phyloP scores from a whole-genome alignment of 2,329 filamentous ascomycete genomes.

The Aphanocladium album region DNA sequence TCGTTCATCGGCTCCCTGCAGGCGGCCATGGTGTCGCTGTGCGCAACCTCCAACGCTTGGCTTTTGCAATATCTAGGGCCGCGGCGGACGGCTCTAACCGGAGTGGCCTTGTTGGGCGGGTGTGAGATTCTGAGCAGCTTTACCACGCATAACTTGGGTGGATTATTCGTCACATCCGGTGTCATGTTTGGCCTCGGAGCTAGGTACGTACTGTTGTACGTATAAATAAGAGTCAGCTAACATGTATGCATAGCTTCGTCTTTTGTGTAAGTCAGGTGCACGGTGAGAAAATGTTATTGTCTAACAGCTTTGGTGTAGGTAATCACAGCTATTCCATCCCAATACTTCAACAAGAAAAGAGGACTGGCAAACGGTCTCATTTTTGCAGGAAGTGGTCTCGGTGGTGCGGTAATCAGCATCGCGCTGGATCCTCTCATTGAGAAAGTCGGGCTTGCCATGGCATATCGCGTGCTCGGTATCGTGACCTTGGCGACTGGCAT shows the following conservation, averaged over 20 bases:
- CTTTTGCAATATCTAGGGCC: constrained; percentile 46
- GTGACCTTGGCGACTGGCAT: constrained; percentile 47
- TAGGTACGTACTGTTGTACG: constrained; percentile 18
- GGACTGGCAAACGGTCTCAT: constrained; percentile 53
- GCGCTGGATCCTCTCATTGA: constrained; percentile 43
- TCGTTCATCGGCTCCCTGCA: constrained; percentile 54
- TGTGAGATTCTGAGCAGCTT: constrained; percentile 42
- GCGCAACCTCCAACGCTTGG: constrained; percentile 48
- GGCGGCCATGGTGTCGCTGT: constrained; percentile 43
- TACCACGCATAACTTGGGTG: constrained; percentile 28
- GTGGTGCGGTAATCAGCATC: constrained; percentile 49
- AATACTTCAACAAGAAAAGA: constrained; percentile 50
- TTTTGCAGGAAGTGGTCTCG: constrained; percentile 50
- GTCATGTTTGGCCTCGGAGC: constrained; percentile 29
- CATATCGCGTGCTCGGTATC: constrained; percentile 49
- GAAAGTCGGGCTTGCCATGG: constrained; percentile 43
- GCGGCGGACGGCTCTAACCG: constrained; percentile 40
- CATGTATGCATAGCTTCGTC: constrained; percentile 21
- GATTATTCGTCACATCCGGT: constrained; percentile 30
- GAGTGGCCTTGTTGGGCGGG: constrained; percentile 44
- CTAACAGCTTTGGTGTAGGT: constrained; percentile 29
- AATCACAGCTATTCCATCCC: constrained; percentile 43
- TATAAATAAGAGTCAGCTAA: neutral
- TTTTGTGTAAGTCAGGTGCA: constrained; percentile 32
- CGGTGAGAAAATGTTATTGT: constrained; percentile 21